These are phyloP conservation scores for Vanrija sp. DNA, from an alignment of 1,284 basidiomycete genomes.

Conservation along the genomic window DNA sequence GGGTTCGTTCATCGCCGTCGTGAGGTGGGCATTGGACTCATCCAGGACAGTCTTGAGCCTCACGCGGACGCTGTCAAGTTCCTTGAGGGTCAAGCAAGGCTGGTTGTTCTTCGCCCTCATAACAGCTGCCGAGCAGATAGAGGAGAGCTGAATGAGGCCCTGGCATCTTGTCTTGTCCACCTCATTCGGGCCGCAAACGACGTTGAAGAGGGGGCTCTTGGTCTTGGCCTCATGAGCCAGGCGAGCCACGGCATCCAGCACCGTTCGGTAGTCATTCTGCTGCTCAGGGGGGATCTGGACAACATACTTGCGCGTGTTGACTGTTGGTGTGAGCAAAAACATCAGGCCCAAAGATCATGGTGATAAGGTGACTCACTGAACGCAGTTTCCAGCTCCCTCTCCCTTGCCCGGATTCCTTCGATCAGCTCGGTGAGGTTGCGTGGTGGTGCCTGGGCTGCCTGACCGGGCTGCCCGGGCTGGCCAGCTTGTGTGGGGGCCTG, in stretches of 20 bases:
- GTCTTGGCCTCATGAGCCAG: slow-evolving; percentile 12
- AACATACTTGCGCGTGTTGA: slow-evolving; percentile 11
- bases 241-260: slow-evolving; percentile 6
- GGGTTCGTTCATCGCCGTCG: slow-evolving; percentile 11
- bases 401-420: slow-evolving; percentile 10
- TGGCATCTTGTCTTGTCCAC: slow-evolving; percentile 10
- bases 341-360: no score
- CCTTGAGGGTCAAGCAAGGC: slow-evolving; percentile 14
- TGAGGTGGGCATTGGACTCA: slow-evolving; percentile 10
- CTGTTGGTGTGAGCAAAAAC: background rate
- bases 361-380: slow-evolving; percentile 15
- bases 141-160: slow-evolving; percentile 13
- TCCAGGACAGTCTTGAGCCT: slow-evolving; percentile 7
- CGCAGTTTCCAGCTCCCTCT: slow-evolving; percentile 13
- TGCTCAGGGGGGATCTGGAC: slow-evolving; percentile 15
- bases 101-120: slow-evolving; percentile 12
- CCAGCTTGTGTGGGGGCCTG: background rate
- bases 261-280: slow-evolving; percentile 6
- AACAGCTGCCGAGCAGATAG: slow-evolving; percentile 11
- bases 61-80: slow-evolving; percentile 11
- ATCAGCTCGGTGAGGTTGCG: slow-evolving; percentile 9
- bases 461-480: background rate
- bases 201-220: slow-evolving; percentile 16
- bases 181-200: slow-evolving; percentile 10
- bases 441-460: background rate